Conservation (phyloP, 1,139 yeast species). For the Kazachstania sp. region DNA sequence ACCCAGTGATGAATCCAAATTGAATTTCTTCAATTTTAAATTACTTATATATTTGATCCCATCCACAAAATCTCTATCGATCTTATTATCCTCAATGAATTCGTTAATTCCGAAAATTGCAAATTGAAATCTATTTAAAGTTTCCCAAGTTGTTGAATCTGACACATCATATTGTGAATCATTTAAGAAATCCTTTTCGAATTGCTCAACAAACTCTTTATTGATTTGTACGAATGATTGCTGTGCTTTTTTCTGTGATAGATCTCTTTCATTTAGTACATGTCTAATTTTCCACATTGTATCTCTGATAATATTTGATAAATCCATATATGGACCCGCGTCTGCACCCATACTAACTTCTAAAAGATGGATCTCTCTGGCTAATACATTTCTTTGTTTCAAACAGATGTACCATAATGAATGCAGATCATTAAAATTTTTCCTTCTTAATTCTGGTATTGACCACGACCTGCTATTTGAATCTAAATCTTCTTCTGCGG, state of each 20-base stretch:
- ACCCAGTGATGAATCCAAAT: slow-evolving; percentile 12
- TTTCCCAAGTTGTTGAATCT: slow-evolving; percentile 53
- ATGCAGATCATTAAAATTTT: slow-evolving; percentile 87
- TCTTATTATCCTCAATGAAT: slow-evolving; percentile 37
- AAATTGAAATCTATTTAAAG: slow-evolving; percentile 66
- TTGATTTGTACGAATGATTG: slow-evolving; percentile 39
- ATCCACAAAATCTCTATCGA: slow-evolving; percentile 55
- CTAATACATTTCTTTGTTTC: slow-evolving; percentile 71
- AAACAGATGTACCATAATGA: slow-evolving; percentile 81
- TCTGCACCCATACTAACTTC: slow-evolving; percentile 32
- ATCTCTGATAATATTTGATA: slow-evolving; percentile 40
- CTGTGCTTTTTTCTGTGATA: slow-evolving; percentile 57
- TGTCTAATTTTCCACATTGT: slow-evolving; percentile 76
- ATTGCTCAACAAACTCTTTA: slow-evolving; percentile 45
- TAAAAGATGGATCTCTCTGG: slow-evolving; percentile 56
- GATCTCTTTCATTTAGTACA: slow-evolving; percentile 79
- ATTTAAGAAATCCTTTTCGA: slow-evolving; percentile 46
- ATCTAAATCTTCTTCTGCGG: slow-evolving; percentile 50
- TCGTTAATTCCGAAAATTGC: slow-evolving; percentile 75
- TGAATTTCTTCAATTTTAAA: slow-evolving; percentile 50
- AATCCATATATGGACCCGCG: slow-evolving; percentile 32
- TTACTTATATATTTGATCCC: slow-evolving; percentile 64
- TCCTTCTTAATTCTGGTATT: slow-evolving; percentile 79
- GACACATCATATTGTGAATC: slow-evolving; percentile 45
- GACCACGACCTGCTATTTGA: slow-evolving; percentile 75